Evolutionary conservation across 768 basidiomycete genomes (phyloP).

Genomic region (Pulveroboletus sp.): DNA sequence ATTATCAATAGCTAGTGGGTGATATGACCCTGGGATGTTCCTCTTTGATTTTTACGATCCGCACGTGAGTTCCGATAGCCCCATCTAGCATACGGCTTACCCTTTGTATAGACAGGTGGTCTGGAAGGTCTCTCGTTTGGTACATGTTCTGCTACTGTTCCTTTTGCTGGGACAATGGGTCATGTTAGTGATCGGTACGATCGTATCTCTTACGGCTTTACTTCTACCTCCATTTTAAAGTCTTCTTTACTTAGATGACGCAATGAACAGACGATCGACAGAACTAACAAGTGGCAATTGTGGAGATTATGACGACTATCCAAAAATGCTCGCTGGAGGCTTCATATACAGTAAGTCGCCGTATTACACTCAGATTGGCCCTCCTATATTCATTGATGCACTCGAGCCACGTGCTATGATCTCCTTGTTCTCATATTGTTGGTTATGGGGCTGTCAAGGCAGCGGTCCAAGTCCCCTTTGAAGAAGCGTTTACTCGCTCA

Average conservation of each 20-base stretch:
- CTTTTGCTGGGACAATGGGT: conserved; percentile 18
- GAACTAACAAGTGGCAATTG: background rate
- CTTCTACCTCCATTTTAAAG: background rate
- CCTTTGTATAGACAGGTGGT: conserved; percentile 18
- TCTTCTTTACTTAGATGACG: conserved; percentile 4
- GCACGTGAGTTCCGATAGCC: conserved; percentile 15
- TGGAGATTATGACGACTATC: background rate
- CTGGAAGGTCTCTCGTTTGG: conserved; percentile 17
- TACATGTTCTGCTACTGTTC: conserved; percentile 11
- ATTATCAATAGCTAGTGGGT: background rate
- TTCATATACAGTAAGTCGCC: conserved; percentile 14
- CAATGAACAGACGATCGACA: background rate
- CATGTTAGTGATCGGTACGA: conserved; percentile 10
- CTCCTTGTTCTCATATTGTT: conserved; percentile 18
- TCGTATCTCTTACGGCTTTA: background rate
- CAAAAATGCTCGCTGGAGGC: background rate
- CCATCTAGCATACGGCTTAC: background rate
- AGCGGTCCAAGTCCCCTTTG: conserved; percentile 9
- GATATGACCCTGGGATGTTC: conserved; percentile 13
- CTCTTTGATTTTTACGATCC: conserved; percentile 21
- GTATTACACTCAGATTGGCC: background rate
- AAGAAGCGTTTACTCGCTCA: conserved; percentile 15
- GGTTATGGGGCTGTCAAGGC: conserved; percentile 12
- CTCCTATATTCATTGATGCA: background rate
- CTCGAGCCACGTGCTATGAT: conserved; percentile 16